Percentiles rank a stretch among this genome's conserved stretches.
Conservation (phyloP, 1,284 basidiomycete species). For the Leccinum pseudoinsigne region DNA sequence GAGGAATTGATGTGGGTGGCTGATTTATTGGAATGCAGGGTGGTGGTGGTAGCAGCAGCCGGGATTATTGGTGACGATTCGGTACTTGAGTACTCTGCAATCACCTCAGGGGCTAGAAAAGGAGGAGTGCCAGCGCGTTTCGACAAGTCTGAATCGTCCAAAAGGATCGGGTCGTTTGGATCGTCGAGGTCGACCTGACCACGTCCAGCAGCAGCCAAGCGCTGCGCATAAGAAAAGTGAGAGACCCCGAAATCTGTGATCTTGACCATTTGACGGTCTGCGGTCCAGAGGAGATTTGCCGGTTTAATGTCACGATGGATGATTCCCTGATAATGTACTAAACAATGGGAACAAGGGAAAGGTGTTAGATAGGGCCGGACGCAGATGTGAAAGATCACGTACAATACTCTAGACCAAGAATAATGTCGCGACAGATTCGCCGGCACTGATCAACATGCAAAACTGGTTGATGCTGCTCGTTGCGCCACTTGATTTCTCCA, state of each 20-base stretch:
- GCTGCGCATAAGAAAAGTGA: conserved; percentile 88
- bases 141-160: conserved; percentile 86
- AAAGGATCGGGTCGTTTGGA: conserved; percentile 59
- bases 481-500: conserved; percentile 92
- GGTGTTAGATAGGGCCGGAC: conserved; percentile 5
- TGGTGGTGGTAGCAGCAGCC: conserved; percentile 33
- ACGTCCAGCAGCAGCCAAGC: conserved; percentile 54
- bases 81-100: conserved; percentile 56
- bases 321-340: conserved; percentile 96
- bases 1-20: conserved; percentile 32
- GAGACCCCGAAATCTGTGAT: conserved; percentile 98
- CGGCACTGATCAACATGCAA: conserved; percentile 84
- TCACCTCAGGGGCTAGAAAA: conserved; percentile 97
- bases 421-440: conserved; percentile 88
- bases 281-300: conserved; percentile 91
- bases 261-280: conserved; percentile 85
- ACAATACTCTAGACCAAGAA: conserved; percentile 94
- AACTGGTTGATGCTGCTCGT: conserved; percentile 62
- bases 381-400: conserved; percentile 36
- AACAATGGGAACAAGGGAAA: conserved; percentile 6
- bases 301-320: conserved; percentile 99
- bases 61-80: conserved; percentile 32
- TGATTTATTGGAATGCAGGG: conserved; percentile 30
- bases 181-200: conserved; percentile 40
- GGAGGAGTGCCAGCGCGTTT: conserved; percentile 97